phyloP scores from a whole-genome alignment of 2,329 filamentous ascomycete genomes.

The Aspergillus flavus region DNA sequence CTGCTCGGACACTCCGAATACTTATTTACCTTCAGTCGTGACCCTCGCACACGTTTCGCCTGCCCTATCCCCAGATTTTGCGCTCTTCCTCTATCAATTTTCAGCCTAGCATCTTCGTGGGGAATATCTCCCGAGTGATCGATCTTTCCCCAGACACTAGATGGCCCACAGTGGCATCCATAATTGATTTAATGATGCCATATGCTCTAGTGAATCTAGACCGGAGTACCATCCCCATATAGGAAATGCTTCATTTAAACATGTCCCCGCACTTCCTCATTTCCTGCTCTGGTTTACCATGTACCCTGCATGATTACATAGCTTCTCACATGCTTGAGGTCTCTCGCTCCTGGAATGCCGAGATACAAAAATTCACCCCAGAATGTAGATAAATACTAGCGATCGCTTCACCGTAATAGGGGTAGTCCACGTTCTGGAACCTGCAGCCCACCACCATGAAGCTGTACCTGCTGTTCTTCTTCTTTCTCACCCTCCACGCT shows the following conservation, averaged over 20 bases:
- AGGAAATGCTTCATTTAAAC: neutral
- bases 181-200: neutral
- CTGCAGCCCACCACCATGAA: neutral
- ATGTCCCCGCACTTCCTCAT: neutral
- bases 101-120: neutral
- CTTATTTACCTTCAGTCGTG: neutral
- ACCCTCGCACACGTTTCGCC: neutral
- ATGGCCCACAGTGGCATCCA: neutral
- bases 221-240: neutral
- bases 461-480: neutral
- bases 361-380: neutral
- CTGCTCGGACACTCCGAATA: neutral
- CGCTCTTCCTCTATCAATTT: neutral
- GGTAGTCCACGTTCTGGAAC: neutral
- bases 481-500: slow-evolving; percentile 1
- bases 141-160: neutral
- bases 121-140: neutral
- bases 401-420: neutral
- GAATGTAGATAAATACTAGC: neutral
- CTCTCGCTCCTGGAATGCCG: neutral
- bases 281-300: neutral
- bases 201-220: neutral
- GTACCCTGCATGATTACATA: neutral
- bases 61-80: neutral
- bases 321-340: neutral